phyloP scores from a whole-genome alignment of 2,329 filamentous ascomycete genomes.

The Monilinia vaccinii-corymbosi region DNA sequence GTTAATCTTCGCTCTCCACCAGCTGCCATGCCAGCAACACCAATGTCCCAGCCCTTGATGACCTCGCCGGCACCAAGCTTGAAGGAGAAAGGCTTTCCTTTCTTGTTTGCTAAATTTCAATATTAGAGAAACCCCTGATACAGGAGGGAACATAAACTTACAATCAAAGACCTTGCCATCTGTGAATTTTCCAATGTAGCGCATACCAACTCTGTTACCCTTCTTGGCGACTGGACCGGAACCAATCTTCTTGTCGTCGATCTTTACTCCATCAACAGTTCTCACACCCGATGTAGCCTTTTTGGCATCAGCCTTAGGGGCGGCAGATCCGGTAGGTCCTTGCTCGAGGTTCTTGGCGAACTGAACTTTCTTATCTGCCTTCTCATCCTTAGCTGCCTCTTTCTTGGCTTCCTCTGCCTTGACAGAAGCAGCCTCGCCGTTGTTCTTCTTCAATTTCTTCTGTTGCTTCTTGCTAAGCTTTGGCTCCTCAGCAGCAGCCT shows the following conservation, averaged over 20 bases:
- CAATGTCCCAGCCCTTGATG: constrained; percentile 98
- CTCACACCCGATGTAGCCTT: constrained; percentile 55
- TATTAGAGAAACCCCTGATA: neutral
- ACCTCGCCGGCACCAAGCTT: constrained; percentile 91
- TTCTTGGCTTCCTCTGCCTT: constrained; percentile 51
- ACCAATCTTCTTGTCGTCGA: constrained; percentile 93
- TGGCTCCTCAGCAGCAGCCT: constrained; percentile 46
- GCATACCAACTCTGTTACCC: constrained; percentile 83
- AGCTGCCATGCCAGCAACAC: constrained; percentile 82
- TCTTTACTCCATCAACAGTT: constrained; percentile 76
- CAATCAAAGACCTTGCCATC: constrained; percentile 94
- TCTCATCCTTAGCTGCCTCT: constrained; percentile 39
- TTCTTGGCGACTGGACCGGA: constrained; percentile 78
- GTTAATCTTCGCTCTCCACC: constrained; percentile 90
- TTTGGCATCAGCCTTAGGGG: constrained; percentile 37
- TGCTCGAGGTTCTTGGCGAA: constrained; percentile 99
- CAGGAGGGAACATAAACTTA: constrained; percentile 38
- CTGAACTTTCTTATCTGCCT: constrained; percentile 89
- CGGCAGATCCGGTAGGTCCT: constrained; percentile 70
- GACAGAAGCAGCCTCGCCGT: constrained; percentile 68
- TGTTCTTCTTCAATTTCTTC: constrained; percentile 99
- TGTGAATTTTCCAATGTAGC: constrained; percentile 95
- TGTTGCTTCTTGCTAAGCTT: constrained; percentile 93
- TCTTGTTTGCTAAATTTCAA: constrained; percentile 73
- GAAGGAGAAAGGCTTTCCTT: constrained; percentile 94